Conservation (phyloP, 306 rosid species). For the Lagenaria siceraria region DNA sequence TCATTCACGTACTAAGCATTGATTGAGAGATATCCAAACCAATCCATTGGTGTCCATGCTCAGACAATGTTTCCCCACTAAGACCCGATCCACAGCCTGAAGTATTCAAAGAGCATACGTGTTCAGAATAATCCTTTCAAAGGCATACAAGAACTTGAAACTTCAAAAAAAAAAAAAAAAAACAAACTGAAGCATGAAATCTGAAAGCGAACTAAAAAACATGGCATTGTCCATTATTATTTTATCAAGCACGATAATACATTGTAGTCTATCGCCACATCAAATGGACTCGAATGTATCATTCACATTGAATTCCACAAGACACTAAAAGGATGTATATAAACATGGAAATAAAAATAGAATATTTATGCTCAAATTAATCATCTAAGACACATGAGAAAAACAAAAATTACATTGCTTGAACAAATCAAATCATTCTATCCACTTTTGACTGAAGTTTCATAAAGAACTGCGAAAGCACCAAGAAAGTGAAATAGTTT, state of each 20-base stretch:
- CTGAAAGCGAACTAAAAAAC: not conserved
- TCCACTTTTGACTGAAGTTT: not conserved
- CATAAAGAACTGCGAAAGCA: not conserved
- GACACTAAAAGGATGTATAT: not conserved
- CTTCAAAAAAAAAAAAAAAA: no score
- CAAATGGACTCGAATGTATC: not conserved
- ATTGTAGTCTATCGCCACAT: not conserved
- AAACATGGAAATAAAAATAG: not conserved
- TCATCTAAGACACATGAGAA: not conserved
- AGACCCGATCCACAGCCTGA: constrained; percentile 97
- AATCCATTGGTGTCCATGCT: constrained; percentile 81
- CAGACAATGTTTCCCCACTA: constrained; percentile 75
- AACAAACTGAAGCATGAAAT: not conserved
- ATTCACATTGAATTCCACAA: not conserved
- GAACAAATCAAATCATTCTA: not conserved
- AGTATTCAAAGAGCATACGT: not conserved
- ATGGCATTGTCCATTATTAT: not conserved
- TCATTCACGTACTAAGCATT: constrained; percentile 63
- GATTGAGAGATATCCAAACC: constrained; percentile 85
- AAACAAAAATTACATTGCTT: not conserved
- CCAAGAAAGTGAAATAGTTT: not conserved
- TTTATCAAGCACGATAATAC: not conserved
- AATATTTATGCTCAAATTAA: not conserved
- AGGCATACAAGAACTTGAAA: not conserved
- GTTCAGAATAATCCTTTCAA: not conserved